Conservation (phyloP, 2,329 filamentous ascomycete genomes). For the Neofusicoccum parvum region DNA sequence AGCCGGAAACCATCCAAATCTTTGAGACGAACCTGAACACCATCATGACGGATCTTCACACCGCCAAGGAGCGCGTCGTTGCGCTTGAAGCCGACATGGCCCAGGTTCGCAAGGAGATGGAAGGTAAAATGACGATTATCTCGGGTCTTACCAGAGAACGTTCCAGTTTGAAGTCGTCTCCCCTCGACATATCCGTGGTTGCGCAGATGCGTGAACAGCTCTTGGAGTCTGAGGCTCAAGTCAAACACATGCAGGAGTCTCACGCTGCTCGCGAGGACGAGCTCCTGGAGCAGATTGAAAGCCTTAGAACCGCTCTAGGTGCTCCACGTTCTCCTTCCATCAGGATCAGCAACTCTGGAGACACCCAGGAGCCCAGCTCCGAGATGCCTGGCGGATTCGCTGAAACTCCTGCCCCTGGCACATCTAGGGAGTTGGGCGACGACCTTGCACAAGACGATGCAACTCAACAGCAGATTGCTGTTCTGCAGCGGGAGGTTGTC, state of each 20-base stretch:
- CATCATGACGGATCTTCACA: slow-evolving; percentile 89
- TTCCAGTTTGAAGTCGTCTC: slow-evolving; percentile 80
- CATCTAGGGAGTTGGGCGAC: slow-evolving; percentile 30
- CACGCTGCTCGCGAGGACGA: slow-evolving; percentile 76
- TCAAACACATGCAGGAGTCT: slow-evolving; percentile 70
- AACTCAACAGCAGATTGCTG: slow-evolving; percentile 62
- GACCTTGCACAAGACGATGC: slow-evolving; percentile 25
- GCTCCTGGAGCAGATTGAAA: slow-evolving; percentile 70
- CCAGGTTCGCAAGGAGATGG: slow-evolving; percentile 91
- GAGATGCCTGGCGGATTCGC: slow-evolving; percentile 42
- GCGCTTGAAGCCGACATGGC: slow-evolving; percentile 83
- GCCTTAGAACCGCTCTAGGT: slow-evolving; percentile 61
- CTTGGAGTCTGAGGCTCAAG: slow-evolving; percentile 78
- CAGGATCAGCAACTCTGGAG: not conserved
- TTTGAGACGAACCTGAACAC: slow-evolving; percentile 91
- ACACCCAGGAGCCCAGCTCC: not conserved
- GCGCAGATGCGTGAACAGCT: slow-evolving; percentile 86
- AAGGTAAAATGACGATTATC: slow-evolving; percentile 94
- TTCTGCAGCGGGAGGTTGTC: slow-evolving; percentile 71
- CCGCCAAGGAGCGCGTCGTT: slow-evolving; percentile 84
- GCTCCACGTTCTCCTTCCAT: slow-evolving; percentile 26
- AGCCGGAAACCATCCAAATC: slow-evolving; percentile 83
- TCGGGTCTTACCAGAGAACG: slow-evolving; percentile 90
- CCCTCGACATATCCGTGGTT: slow-evolving; percentile 89
- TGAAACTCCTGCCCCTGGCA: slow-evolving; percentile 36